Evolutionary conservation across 129 eudicot species (phyloP).

Genomic region (Silybum marianum): DNA sequence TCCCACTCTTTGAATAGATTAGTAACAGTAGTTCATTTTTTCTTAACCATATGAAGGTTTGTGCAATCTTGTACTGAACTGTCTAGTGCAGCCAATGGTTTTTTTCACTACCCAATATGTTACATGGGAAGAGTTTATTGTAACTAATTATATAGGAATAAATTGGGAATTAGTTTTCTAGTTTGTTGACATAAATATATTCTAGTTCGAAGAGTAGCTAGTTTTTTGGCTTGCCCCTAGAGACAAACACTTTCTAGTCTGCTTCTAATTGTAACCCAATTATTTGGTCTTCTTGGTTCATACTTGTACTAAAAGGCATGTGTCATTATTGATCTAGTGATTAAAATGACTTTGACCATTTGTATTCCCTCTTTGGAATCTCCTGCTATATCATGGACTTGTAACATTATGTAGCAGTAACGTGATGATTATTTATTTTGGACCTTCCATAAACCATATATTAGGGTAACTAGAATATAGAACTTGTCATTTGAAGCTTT

Average conservation of each 20-base stretch:
- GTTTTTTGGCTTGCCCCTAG: neutral
- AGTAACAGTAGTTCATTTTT: neutral
- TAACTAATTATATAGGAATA: neutral
- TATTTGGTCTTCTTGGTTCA: neutral
- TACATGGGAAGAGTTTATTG: neutral
- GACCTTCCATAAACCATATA: neutral
- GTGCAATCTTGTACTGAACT: neutral
- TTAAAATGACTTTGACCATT: neutral
- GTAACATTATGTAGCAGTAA: conserved; percentile 1
- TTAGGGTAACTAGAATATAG: neutral
- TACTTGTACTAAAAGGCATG: neutral
- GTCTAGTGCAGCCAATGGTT: neutral
- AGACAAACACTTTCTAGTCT: neutral
- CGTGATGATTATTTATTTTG: neutral
- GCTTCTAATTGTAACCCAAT: neutral
- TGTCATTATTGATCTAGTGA: neutral
- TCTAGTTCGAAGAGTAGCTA: conserved; percentile 1
- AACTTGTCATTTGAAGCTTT: neutral
- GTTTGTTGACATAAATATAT: neutral
- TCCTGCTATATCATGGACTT: neutral
- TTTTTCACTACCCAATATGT: neutral
- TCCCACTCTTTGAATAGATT: conserved; percentile 18
- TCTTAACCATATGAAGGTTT: neutral
- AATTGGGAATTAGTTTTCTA: neutral
- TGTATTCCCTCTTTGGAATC: neutral